Evolutionary conservation across 352 stramenopile species (phyloP).

Genomic region (Phytopythium sindhum): DNA sequence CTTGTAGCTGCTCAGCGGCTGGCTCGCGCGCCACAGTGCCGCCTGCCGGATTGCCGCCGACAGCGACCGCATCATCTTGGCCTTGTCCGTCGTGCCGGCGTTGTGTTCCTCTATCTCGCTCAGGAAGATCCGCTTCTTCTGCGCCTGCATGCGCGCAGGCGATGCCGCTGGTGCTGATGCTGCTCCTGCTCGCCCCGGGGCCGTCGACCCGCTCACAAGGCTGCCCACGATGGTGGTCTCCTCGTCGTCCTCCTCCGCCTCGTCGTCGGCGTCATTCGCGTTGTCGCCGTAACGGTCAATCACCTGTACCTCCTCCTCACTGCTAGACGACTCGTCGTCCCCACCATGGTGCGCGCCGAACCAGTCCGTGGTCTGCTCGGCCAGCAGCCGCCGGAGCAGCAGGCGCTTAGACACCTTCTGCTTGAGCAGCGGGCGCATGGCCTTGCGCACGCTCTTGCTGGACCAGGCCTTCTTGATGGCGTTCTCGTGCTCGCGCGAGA

Average conservation of each 20-base stretch:
- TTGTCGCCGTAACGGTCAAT: constrained; percentile 43
- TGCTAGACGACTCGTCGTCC: constrained; percentile 70
- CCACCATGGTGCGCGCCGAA: constrained; percentile 20
- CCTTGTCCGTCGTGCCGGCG: constrained; percentile 49
- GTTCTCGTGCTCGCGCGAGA: constrained; percentile 84
- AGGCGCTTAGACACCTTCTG: constrained; percentile 84
- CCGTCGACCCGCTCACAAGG: constrained; percentile 65
- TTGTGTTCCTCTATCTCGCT: constrained; percentile 73
- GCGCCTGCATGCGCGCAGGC: constrained; percentile 11
- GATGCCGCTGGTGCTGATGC: constrained; percentile 3
- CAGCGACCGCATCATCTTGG: constrained; percentile 70
- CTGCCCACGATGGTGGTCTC: constrained; percentile 79
- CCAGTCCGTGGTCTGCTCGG: constrained; percentile 58
- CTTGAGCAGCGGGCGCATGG: constrained; percentile 83
- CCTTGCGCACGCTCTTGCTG: constrained; percentile 82
- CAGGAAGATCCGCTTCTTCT: constrained; percentile 39
- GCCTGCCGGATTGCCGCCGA: constrained; percentile 75
- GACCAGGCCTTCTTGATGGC: constrained; percentile 88
- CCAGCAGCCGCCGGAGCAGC: constrained; percentile 68
- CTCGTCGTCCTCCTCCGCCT: constrained; percentile 66
- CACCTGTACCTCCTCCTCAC: constrained; percentile 46
- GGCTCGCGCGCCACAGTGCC: constrained; percentile 72
- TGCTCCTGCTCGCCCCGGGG: constrained; percentile 39
- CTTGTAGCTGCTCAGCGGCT: constrained; percentile 63
- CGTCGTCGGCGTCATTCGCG: constrained; percentile 36